Evolutionary conservation across 257 asterid species (phyloP).

Genomic region (Primulina huaijiensis): DNA sequence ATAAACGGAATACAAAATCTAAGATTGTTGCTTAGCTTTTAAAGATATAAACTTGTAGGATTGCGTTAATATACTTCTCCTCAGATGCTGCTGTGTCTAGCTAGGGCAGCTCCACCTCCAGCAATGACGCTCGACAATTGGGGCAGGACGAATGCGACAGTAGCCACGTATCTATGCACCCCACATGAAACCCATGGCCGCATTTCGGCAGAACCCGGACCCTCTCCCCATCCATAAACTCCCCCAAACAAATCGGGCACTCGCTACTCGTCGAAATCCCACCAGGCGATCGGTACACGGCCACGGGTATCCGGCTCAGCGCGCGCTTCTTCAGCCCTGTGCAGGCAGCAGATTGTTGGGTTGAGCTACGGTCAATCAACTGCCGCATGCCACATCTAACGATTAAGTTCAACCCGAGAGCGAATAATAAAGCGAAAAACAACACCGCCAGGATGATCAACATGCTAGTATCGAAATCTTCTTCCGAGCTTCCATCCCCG

Average conservation of each 20-base stretch:
- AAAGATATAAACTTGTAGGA: too few relatives aligned
- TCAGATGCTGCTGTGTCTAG: too few relatives aligned
- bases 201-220: conserved; percentile 38
- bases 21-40: too few relatives aligned
- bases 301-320: conserved; percentile 27
- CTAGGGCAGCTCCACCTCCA: not conserved
- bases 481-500: conserved; percentile 9
- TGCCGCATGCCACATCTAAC: conserved; percentile 22
- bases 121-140: conserved; percentile 29
- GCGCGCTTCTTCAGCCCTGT: conserved; percentile 18
- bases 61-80: too few relatives aligned
- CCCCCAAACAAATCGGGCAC: conserved; percentile 39
- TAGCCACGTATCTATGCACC: conserved; percentile 37
- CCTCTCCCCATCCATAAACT: conserved; percentile 32
- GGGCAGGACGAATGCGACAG: conserved; percentile 38
- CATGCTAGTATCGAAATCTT: conserved; percentile 29
- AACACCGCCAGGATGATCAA: conserved; percentile 32
- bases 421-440: conserved; percentile 27
- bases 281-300: conserved; percentile 15
- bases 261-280: not conserved
- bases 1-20: too few relatives aligned
- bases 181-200: conserved; percentile 34
- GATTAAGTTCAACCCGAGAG: conserved; percentile 27
- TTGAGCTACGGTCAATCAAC: conserved; percentile 7
- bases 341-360: conserved; percentile 17